Base-by-base conservation (phyloP, 2,329 filamentous ascomycete species). In the Cryoendolithus antarcticus region DNA sequence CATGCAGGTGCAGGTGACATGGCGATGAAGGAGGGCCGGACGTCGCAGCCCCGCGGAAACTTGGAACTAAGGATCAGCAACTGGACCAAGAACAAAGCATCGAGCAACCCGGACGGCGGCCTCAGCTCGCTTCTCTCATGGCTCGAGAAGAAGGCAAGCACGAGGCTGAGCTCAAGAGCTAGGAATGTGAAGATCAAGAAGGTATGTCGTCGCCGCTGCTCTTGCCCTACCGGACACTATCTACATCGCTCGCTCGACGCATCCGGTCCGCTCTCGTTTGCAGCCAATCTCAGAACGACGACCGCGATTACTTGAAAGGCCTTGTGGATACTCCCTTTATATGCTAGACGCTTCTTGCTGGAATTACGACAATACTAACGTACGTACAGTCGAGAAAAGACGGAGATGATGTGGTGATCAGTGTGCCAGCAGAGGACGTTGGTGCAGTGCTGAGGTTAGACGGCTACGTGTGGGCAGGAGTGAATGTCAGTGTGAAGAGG, bases 41-140 rank as follows among this genome's bases (percentile, higher is more conserved):
- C 37, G 7, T 30, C 30, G 7, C 27, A 34, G 19, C 42, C 44
- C 37, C 45, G 46, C 40, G 49, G 44, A 10, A 41, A 56, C 27
- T 52, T 52, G 6, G 60, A 62, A 32, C 48, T 66, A 33, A 60
- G 52, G 40, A 48, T 66, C 39, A 62, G 59, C 1, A 62, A 62
- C 30, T 65, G 60, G 60, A 53, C 57, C 35, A 59, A 61, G 37
- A 61, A 57, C 54, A 59, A 58, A 38, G 56, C 56, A 10, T 49
- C 53, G 2, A 42, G 49, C 4, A 55, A 54, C 34, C 45, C 52
- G 3, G 61, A 62, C 42, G 47, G 54, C 28, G 60, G 59, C 7
- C 48, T 61, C 40, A 52, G 49, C 36, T 51, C 58, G 2, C 54
- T 66, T 34, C 54, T 62, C 31, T 46, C 47, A 35, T 66, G 63